phyloP scores from a whole-genome alignment of 495 filamentous ascomycete species.

The Oidiodendron maius region DNA sequence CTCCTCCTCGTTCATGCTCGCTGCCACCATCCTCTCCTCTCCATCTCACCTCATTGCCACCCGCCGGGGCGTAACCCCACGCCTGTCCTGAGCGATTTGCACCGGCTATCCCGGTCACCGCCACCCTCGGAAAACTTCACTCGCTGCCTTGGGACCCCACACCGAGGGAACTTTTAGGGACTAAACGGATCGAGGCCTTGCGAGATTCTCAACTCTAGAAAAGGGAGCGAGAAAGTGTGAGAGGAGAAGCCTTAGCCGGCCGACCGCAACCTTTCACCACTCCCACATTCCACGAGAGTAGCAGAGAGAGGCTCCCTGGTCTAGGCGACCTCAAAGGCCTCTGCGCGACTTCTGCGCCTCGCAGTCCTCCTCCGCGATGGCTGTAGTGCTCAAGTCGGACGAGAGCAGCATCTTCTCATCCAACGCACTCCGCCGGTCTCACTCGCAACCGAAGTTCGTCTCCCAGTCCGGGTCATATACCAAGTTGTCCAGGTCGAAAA shows the following conservation, averaged over 20 bases:
- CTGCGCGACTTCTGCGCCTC: not conserved
- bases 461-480: constrained; percentile 5
- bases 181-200: too few species aligned
- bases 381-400: constrained; percentile 18
- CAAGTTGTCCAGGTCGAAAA: constrained; percentile 6
- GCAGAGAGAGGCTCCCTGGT: not conserved
- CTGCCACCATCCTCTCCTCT: too few species aligned
- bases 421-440: constrained; percentile 11
- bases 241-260: not conserved
- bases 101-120: too few species aligned
- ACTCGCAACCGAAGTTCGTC: constrained; percentile 15
- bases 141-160: too few species aligned
- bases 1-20: too few species aligned
- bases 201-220: too few species aligned
- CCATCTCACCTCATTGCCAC: too few species aligned
- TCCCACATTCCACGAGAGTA: not conserved
- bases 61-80: too few species aligned
- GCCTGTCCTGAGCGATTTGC: too few species aligned
- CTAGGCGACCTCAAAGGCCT: not conserved
- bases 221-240: not conserved
- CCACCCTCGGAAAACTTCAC: too few species aligned
- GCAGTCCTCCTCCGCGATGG: constrained; percentile 10
- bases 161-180: too few species aligned
- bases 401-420: constrained; percentile 10
- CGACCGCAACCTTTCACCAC: not conserved